Evolutionary conservation across 345 rosid species (phyloP), one percentile per base, ranked within the genome.

Genomic region (Populus tremula): DNA sequence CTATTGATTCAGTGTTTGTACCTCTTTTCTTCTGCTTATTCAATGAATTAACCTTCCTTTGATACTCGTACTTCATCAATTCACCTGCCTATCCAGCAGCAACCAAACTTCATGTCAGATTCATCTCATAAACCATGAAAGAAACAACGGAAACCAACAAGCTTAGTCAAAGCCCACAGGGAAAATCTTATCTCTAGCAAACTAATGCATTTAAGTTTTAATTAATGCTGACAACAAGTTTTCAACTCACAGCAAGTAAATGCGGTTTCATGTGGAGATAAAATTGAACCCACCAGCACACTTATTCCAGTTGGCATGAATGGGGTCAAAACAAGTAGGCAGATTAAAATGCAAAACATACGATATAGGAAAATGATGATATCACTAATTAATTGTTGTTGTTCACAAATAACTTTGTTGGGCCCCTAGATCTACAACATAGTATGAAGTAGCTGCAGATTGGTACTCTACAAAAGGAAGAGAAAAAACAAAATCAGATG

Each of bases 61-160:
- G 97, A 78, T 96, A 96, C 76, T 90, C 99, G 62, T 87, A 86
- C 77, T 96, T 96, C 97, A 96, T 92, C 18, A 86, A 87, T 76
- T 96, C 99, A 79, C 98, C 97, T 0, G 91, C 94, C 99, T 94
- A 82, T 78, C 80, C 79, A 87, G 38, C 79, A 81, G 80, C 36
- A 82, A 63, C 73, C 49, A 79, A 80, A 54, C 69, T 72, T 66
- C 77, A 78, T 38, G 76, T 77, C 69, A 85, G 83, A 82, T 59
- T 76, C 31, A 35, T 54, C 36, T 65, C 62, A 47, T 35, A 70
- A 64, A 21, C 66, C 68, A 70, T 29, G 59, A 20, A 25, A 70
- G 6, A 41, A 36, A 56, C 61, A 67, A 65, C 33, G 23, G 27
- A 41, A 36, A 6, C 8, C 25, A 29, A 43, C 29, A 2, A 49